phyloP scores from a whole-genome alignment of 805 yeast species.

The Kuraishia piskuri region DNA sequence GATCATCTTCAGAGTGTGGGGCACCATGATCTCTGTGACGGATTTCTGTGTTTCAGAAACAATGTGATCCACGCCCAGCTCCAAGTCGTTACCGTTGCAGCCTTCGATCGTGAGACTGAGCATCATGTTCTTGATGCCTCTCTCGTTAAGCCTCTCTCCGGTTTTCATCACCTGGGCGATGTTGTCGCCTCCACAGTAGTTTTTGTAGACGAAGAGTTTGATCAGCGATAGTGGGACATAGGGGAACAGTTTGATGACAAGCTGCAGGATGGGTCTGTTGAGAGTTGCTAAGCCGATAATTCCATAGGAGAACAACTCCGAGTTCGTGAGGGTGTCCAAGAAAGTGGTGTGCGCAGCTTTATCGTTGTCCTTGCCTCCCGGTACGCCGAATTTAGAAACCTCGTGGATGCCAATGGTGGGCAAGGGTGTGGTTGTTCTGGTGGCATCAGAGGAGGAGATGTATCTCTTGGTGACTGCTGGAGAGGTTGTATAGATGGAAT shows the following conservation, averaged over 20 bases:
- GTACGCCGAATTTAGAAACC: not conserved
- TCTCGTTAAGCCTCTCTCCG: conserved; percentile 52
- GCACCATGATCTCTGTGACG: conserved; percentile 57
- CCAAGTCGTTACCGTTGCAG: conserved; percentile 65
- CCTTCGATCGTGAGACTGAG: conserved; percentile 90
- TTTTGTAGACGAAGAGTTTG: conserved; percentile 65
- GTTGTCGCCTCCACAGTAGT: conserved; percentile 88
- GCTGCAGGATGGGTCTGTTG: conserved; percentile 50
- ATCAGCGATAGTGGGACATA: conserved; percentile 65
- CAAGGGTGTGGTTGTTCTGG: not conserved
- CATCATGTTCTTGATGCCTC: conserved; percentile 93
- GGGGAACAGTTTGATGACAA: conserved; percentile 62
- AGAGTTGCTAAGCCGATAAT: conserved; percentile 64
- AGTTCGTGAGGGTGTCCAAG: conserved; percentile 41
- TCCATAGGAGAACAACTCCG: conserved; percentile 55
- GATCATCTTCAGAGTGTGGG: conserved; percentile 60
- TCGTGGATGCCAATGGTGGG: not conserved
- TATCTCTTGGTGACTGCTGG: not conserved
- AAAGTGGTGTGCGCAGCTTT: conserved; percentile 24
- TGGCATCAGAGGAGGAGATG: not conserved
- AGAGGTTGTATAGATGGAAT: not conserved
- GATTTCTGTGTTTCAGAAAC: conserved; percentile 59
- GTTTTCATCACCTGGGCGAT: conserved; percentile 61
- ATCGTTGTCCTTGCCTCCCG: not conserved
- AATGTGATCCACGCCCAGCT: conserved; percentile 41